Conservation (phyloP, 345 rosid species). For the Camelina laxa region DNA sequence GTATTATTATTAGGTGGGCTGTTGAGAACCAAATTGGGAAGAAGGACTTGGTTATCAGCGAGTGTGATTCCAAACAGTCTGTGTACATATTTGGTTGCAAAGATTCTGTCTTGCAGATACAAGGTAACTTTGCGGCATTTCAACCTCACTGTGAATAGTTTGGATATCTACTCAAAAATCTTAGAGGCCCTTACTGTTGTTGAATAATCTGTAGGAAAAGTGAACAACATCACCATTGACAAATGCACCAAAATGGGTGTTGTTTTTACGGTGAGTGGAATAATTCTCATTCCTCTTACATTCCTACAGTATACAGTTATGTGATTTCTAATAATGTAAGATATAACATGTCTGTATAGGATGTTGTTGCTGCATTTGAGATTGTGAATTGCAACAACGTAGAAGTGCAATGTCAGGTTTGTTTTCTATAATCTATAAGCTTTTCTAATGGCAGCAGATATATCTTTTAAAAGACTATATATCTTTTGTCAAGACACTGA, state of each 20-base stretch:
- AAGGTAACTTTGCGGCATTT: slow-evolving; percentile 53
- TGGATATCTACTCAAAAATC: slow-evolving; percentile 29
- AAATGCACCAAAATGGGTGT: slow-evolving; percentile 95
- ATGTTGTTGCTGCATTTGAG: slow-evolving; percentile 99
- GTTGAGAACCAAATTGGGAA: slow-evolving; percentile 95
- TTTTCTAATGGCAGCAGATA: background rate
- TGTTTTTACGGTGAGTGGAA: slow-evolving; percentile 73
- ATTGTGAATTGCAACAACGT: slow-evolving; percentile 89
- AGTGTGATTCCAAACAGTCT: slow-evolving; percentile 92
- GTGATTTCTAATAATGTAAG: slow-evolving; percentile 5
- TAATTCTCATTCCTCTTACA: slow-evolving; percentile 4
- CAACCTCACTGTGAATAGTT: slow-evolving; percentile 1
- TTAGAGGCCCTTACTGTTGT: slow-evolving; percentile 19
- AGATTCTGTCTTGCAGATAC: slow-evolving; percentile 93
- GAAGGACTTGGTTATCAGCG: slow-evolving; percentile 82
- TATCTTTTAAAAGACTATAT: background rate
- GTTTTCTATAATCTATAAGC: slow-evolving; percentile 20
- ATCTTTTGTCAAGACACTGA: background rate
- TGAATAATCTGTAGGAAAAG: slow-evolving; percentile 74
- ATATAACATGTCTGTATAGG: slow-evolving; percentile 54
- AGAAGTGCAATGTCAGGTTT: slow-evolving; percentile 99
- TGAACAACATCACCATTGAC: slow-evolving; percentile 94
- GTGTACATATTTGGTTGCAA: slow-evolving; percentile 96
- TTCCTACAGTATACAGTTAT: background rate
- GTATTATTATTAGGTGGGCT: slow-evolving; percentile 67